These are phyloP conservation scores for Candida yuanshanica DNA, from an alignment of 805 yeast species.

Conservation along the genomic window DNA sequence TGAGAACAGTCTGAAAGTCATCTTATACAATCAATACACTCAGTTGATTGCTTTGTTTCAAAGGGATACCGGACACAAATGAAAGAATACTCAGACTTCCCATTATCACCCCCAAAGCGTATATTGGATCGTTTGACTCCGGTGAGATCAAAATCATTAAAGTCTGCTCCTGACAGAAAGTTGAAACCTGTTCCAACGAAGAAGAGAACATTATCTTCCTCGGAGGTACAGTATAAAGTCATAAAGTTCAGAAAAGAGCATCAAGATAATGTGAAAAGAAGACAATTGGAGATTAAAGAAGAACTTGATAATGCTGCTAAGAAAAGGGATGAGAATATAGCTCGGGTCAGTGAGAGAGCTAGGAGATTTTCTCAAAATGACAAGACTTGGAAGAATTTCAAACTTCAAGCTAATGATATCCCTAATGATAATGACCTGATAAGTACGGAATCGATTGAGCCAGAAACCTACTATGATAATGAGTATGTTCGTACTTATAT, in stretches of 20 bases:
- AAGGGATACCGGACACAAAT: too few species aligned
- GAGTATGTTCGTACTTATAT: too few species aligned
- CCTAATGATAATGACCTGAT: background rate
- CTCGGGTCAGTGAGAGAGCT: slow-evolving; percentile 1
- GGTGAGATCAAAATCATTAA: background rate
- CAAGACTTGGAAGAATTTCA: slow-evolving; percentile 2
- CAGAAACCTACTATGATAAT: background rate
- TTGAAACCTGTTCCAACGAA: background rate
- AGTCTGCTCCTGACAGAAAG: background rate
- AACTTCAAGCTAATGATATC: slow-evolving; percentile 1
- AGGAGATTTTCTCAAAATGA: slow-evolving; percentile 3
- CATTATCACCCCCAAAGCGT: slow-evolving; percentile 4
- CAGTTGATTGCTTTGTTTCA: too few species aligned
- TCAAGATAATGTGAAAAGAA: background rate
- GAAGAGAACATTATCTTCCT: slow-evolving; percentile 4
- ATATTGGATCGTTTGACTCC: slow-evolving; percentile 5
- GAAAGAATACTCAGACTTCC: background rate
- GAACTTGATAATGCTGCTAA: background rate
- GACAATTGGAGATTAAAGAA: background rate
- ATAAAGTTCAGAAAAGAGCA: slow-evolving; percentile 3
- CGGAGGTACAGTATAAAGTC: slow-evolving; percentile 5
- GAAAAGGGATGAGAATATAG: background rate
- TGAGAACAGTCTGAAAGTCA: too few species aligned
- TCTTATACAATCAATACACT: too few species aligned
- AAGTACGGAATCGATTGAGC: background rate